phyloP scores from a whole-genome alignment of 225 moss, liverwort and hornwort species.

The Sphagnum tenellum region DNA sequence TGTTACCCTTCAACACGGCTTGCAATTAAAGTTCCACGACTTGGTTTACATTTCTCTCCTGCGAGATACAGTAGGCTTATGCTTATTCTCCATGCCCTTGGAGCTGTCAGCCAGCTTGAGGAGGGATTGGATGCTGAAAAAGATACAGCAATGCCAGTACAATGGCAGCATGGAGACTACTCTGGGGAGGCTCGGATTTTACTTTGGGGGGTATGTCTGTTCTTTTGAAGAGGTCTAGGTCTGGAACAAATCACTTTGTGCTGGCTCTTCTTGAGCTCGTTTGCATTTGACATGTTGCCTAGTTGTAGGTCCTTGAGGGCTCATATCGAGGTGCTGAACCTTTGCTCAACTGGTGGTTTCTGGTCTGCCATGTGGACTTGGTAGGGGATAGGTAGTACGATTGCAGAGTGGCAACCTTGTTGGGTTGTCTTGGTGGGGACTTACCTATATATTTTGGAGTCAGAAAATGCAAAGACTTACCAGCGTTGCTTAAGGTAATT shows the following conservation, averaged over 20 bases:
- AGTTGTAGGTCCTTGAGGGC: too few relatives aligned
- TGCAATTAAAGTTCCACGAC: constrained; percentile 80
- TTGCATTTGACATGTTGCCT: too few relatives aligned
- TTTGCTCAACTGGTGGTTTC: too few relatives aligned
- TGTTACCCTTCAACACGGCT: constrained; percentile 86
- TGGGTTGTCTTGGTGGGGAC: constrained; percentile 83
- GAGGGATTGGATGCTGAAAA: constrained; percentile 24
- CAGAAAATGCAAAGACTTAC: constrained; percentile 72
- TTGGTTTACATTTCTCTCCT: constrained; percentile 96
- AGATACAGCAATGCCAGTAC: constrained; percentile 32
- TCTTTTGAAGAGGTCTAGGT: too few relatives aligned
- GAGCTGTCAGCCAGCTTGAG: constrained; percentile 34
- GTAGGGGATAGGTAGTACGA: constrained; percentile 92
- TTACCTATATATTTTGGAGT: constrained; percentile 85
- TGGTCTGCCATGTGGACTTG: constrained; percentile 1
- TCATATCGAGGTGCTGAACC: too few relatives aligned
- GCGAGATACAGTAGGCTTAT: constrained; percentile 79
- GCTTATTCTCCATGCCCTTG: constrained; percentile 67
- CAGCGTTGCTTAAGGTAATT: constrained; percentile 75
- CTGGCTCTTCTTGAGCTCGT: too few relatives aligned
- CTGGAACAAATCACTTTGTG: too few relatives aligned
- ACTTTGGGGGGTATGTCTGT: constrained; percentile 86
- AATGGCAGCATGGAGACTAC: constrained; percentile 78
- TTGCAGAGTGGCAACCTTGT: constrained; percentile 95
- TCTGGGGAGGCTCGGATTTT: constrained; percentile 79